Base-by-base conservation (phyloP, 768 basidiomycete species). In the Hypholoma fasciculare region DNA sequence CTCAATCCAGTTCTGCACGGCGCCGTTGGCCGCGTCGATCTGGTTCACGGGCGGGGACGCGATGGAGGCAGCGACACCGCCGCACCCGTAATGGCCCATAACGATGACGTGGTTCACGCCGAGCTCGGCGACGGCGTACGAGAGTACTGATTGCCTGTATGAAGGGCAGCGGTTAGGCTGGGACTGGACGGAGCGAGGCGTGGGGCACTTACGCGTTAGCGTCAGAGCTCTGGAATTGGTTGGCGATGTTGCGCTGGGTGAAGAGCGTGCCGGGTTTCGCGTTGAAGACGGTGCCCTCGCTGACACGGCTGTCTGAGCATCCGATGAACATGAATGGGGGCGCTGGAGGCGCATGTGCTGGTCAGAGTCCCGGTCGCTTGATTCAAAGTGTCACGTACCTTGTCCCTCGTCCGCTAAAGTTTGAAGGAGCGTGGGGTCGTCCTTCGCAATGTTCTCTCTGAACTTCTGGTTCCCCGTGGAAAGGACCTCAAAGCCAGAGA, bases 71-170 rank as follows among this genome's bases (percentile, higher is more conserved):
- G 72, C 76, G 12, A 78, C 71, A 34, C 77, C 77, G 16, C 76
- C 75, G 54, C 76, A 78, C 1, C 76, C 77, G 49, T 78, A 78
- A 59, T 78, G 76, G 0, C 76, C 77, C 74, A 78, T 74, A 13
- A 78, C 73, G 48, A 78, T 71, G 49, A 78, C 65, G 47, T 78
- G 76, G 49, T 72, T 67, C 13, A 78, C 76, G 4, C 68, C 67
- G 12, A 78, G 67, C 16, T 64, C 65, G 16, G 71, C 62, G 16
- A 78, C 72, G 9, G 74, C 77, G 46, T 76, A 78, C 0, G 74
- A 69, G n/a, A 78, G 67, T 14, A 74, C 72, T 2, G 76, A 61
- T 56, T 65, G 60, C 7, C 64, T 65, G 30, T n/a, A 38, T 16
- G 14, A n/a, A 40, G 14, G 27, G 13, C 3, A 4, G 30, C 14